phyloP scores from a whole-genome alignment of 768 basidiomycete species.

The Vishniacozyma victoriae region DNA sequence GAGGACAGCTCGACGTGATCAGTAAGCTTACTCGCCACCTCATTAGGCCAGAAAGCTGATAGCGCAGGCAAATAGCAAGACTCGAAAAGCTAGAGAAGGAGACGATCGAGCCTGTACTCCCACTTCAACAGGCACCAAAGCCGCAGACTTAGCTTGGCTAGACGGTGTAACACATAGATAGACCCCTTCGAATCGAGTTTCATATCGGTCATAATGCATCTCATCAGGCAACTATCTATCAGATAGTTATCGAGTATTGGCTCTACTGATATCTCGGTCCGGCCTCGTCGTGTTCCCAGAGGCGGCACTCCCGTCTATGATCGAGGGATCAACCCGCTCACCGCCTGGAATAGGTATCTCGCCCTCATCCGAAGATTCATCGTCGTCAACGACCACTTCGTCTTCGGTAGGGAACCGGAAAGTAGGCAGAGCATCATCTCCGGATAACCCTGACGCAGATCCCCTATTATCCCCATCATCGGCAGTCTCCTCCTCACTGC shows the following conservation, averaged over 20 bases:
- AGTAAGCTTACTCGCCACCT: conserved; percentile 51
- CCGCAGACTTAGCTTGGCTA: too few relatives aligned
- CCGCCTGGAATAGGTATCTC: conserved; percentile 23
- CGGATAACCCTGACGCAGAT: conserved; percentile 4
- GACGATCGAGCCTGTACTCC: too few relatives aligned
- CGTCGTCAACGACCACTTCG: neutral
- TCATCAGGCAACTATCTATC: too few relatives aligned
- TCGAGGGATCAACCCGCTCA: conserved; percentile 10
- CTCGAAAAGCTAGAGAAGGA: too few relatives aligned
- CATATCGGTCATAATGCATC: too few relatives aligned
- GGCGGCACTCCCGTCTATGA: conserved; percentile 8
- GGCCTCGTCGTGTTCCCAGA: conserved; percentile 1
- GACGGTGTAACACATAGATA: too few relatives aligned
- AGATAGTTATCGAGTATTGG: too few relatives aligned
- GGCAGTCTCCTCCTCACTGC: conserved; percentile 8
- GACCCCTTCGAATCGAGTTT: too few relatives aligned
- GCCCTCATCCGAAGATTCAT: neutral
- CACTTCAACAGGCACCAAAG: too few relatives aligned
- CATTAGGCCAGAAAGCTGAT: neutral
- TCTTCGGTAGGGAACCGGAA: neutral
- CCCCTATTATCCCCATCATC: neutral
- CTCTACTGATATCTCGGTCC: neutral
- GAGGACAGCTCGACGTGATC: conserved; percentile 89
- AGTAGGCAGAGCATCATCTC: conserved; percentile 3
- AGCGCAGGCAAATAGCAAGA: conserved; percentile 50